A percentile compares a stretch with the other conserved stretches of the same genome.
These are phyloP conservation scores for Marasmius sp. DNA, from an alignment of 1,284 basidiomycete genomes.

Conservation along the genomic window DNA sequence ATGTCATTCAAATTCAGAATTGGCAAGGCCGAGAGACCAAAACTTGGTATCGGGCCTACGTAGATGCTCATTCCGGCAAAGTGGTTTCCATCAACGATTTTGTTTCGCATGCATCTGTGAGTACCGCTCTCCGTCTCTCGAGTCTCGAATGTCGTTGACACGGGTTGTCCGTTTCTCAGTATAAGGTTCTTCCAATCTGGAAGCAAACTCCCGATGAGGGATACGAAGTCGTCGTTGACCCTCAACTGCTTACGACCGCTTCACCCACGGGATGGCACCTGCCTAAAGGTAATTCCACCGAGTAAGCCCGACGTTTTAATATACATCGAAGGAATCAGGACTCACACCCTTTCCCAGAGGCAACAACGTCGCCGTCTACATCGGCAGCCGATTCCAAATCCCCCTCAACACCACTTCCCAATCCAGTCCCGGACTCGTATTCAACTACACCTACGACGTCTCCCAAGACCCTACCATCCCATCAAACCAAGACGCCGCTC, in stretches of 20 bases:
- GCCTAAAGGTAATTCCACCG: slow-evolving; percentile 12
- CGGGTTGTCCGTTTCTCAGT: slow-evolving; percentile 18
- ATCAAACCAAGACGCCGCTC: slow-evolving; percentile 44
- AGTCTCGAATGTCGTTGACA: not conserved
- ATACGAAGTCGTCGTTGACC: slow-evolving; percentile 32
- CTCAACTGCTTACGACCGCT: slow-evolving; percentile 27
- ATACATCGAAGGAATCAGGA: no score
- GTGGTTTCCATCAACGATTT: slow-evolving; percentile 58
- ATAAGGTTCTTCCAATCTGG: slow-evolving; percentile 35
- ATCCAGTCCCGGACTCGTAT: slow-evolving; percentile 15
- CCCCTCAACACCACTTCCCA: slow-evolving; percentile 18
- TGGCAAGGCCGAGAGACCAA: slow-evolving; percentile 30
- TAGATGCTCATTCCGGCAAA: slow-evolving; percentile 56
- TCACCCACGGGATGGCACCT: slow-evolving; percentile 18
- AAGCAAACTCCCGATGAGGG: slow-evolving; percentile 31
- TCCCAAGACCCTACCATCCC: slow-evolving; percentile 21
- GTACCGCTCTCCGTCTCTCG: slow-evolving; percentile 15
- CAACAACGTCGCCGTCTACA: slow-evolving; percentile 29
- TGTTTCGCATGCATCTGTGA: slow-evolving; percentile 42
- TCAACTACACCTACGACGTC: slow-evolving; percentile 35
- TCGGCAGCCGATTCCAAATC: slow-evolving; percentile 28
- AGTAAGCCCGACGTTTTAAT: no score
- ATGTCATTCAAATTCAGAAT: slow-evolving; percentile 53
- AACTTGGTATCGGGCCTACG: slow-evolving; percentile 62
- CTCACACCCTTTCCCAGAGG: slow-evolving; percentile 14